phyloP scores from a whole-genome alignment of 768 basidiomycete genomes.

The Neoboletus brunneissimus region DNA sequence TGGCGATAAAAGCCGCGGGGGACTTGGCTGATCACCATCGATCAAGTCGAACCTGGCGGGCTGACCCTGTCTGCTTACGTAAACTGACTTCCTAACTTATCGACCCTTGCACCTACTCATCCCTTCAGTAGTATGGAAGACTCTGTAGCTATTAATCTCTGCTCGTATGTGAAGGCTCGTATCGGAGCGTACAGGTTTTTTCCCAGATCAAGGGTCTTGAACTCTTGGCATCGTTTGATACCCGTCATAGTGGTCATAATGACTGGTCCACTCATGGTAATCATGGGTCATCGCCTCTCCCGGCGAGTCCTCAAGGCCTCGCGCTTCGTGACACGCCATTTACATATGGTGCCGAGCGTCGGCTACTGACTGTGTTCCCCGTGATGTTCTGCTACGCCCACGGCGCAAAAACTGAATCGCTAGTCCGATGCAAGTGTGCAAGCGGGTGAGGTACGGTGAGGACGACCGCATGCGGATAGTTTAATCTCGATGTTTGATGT shows the following conservation, averaged over 20 bases:
- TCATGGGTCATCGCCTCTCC: not conserved
- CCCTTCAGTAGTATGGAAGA: not conserved
- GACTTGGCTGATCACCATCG: too few species aligned
- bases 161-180: not conserved
- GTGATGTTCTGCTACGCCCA: too few species aligned
- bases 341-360: not conserved
- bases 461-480: slow-evolving; percentile 1
- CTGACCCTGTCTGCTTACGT: not conserved
- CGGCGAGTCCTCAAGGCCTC: not conserved
- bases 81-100: not conserved
- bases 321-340: not conserved
- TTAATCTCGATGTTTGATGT: not conserved
- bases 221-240: not conserved
- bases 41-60: too few species aligned
- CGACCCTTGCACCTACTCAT: too few species aligned
- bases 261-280: not conserved
- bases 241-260: not conserved
- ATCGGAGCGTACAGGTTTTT: not conserved
- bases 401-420: too few species aligned
- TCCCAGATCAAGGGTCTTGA: not conserved
- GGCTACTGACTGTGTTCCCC: too few species aligned
- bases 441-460: not conserved
- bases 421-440: not conserved
- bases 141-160: not conserved
- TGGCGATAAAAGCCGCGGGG: too few species aligned